Evolutionary conservation across 2,329 filamentous ascomycete genomes (phyloP).

Genomic region (Leptographium lundbergii): DNA sequence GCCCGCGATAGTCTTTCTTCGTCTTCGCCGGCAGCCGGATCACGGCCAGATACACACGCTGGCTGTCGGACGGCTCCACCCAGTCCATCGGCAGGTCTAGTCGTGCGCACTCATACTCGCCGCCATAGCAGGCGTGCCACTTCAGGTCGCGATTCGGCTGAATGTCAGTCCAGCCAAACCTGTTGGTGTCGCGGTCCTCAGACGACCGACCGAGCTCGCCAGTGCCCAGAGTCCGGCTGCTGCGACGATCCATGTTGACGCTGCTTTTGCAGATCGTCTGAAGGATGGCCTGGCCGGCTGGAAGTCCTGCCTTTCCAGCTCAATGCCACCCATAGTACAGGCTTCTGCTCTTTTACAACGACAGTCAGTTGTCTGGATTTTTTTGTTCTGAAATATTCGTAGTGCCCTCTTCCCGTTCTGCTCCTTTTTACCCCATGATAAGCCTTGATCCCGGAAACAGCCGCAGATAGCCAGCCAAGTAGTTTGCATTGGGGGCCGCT

Average conservation of each 20-base stretch:
- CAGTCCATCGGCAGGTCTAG: slow-evolving; percentile 27
- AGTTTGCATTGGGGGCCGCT: too few relatives aligned
- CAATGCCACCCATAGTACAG: not conserved
- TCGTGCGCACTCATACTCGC: slow-evolving; percentile 22
- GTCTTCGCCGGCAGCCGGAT: slow-evolving; percentile 21
- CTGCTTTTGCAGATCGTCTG: not conserved
- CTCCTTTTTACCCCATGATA: not conserved
- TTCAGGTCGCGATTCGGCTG: not conserved
- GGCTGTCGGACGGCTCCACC: slow-evolving; percentile 21
- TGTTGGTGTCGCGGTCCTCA: not conserved
- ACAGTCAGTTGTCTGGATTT: too few relatives aligned
- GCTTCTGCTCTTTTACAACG: too few relatives aligned
- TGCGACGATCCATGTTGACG: not conserved
- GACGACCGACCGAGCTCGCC: not conserved
- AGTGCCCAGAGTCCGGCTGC: not conserved
- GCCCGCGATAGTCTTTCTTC: slow-evolving; percentile 16
- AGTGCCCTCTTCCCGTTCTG: not conserved
- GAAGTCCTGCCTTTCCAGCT: not conserved
- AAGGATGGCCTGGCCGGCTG: not conserved
- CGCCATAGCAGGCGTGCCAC: slow-evolving; percentile 23
- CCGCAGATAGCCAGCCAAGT: too few relatives aligned
- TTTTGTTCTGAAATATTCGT: too few relatives aligned
- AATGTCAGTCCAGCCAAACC: slow-evolving; percentile 1
- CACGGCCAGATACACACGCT: slow-evolving; percentile 22
- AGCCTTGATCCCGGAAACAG: too few relatives aligned